Evolutionary conservation across 2,329 filamentous ascomycete species (phyloP), one percentile per base, ranked within the genome.

Genomic region (Alternaria brassicae): DNA sequence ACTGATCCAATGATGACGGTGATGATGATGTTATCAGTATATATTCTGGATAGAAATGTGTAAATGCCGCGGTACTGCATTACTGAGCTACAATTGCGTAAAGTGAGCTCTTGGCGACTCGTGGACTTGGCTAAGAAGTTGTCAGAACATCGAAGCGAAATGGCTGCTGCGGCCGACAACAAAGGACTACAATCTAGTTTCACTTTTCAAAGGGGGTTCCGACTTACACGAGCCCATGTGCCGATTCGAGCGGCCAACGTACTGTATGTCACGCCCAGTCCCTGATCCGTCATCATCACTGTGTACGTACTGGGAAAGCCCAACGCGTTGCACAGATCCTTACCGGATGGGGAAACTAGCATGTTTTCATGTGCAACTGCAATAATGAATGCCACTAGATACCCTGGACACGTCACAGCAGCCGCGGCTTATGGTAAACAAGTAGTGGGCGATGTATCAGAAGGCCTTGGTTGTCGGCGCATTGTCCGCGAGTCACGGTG

Each of bases 41-140:
- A 23, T 41, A 40, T 47, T 19, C 21, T 45, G 37, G 28, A 28
- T 9, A 40, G 41, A 25, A 12, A n/a, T 27, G 21, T 6, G 7
- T 19, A 10, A 21, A 6, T 19, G 50, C 25, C 23, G 39, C 19
- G 17, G 39, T 19, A 41, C 12, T 51, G 17, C 9, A 36, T 25
- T 9, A 30, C 17, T 17, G 40, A 25, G 40, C 28, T 39, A n/a
- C 13, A 21, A 28, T 36, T 2, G n/a, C 44, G 30, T 21, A 21
- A 28, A 28, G 47, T 41, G 51, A 47, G 53, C 21, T 36, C 56
- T 56, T 62, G 60, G 56, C 56, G 45, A 28, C 19, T 34, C 15
- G 44, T 44, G 42, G 28, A 32, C 27, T 30, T 30, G 28, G 32
- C 56, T 62, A 59, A 40, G n/a, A 50, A 25, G 48, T 41, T 34